phyloP scores from a whole-genome alignment of 441 rosid species.

The Corymbia calophylla region DNA sequence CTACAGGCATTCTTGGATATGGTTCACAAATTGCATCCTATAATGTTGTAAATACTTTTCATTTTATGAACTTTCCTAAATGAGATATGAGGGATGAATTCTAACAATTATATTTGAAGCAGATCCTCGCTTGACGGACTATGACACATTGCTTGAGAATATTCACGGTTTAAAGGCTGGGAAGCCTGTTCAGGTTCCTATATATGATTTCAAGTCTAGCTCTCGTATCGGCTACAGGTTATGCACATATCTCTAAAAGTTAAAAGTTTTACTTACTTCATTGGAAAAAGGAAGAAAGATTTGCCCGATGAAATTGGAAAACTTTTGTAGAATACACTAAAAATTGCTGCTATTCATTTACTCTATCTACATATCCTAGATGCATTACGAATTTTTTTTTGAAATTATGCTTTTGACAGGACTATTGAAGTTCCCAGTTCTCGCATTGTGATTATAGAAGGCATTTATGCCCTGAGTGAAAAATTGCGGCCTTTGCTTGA shows the following conservation, averaged over 20 bases:
- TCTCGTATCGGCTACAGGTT: conserved; percentile 88
- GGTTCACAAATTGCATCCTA: background rate
- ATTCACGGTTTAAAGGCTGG: conserved; percentile 65
- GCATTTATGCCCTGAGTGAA: conserved; percentile 90
- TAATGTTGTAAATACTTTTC: background rate
- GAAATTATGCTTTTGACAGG: conserved; percentile 27
- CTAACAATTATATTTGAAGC: background rate
- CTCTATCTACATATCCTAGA: background rate
- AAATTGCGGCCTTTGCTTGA: conserved; percentile 84
- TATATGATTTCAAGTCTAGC: conserved; percentile 94
- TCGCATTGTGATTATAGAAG: conserved; percentile 89
- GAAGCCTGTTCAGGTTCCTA: conserved; percentile 80
- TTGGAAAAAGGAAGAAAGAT: background rate
- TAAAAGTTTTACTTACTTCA: background rate
- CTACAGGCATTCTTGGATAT: background rate
- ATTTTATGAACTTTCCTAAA: background rate
- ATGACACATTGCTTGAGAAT: conserved; percentile 9
- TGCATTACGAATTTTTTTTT: background rate
- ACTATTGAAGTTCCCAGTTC: conserved; percentile 89
- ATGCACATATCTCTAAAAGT: conserved; percentile 7
- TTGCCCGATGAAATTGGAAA: background rate
- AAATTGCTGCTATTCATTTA: background rate
- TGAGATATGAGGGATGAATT: background rate
- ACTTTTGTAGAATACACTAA: background rate
- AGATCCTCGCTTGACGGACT: conserved; percentile 14